phyloP scores from a whole-genome alignment of 2,329 filamentous ascomycete genomes.

The Aspergillus versicolor region DNA sequence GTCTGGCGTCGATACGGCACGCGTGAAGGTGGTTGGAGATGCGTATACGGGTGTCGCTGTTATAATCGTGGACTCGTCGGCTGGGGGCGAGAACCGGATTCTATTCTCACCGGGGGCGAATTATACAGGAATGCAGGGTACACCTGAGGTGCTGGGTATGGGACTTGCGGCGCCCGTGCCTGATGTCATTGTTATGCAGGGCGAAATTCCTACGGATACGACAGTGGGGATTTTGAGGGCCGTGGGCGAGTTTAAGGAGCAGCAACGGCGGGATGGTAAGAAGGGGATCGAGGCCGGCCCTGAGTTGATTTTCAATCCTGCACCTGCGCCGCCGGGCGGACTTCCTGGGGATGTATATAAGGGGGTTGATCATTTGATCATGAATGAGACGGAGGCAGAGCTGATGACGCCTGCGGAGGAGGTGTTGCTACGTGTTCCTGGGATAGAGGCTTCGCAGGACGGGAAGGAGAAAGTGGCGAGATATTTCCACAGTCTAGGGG shows the following conservation, averaged over 20 bases:
- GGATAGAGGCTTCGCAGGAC: conserved; percentile 40
- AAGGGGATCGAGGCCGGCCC: conserved; percentile 43
- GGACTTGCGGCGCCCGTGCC: conserved; percentile 47
- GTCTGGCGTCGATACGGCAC: conserved; percentile 62
- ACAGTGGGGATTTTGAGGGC: conserved; percentile 60
- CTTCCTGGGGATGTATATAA: conserved; percentile 67
- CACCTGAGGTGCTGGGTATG: conserved; percentile 38
- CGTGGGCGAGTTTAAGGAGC: conserved; percentile 33
- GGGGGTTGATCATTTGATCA: conserved; percentile 73
- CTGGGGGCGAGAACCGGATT: conserved; percentile 72
- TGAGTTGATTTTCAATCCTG: conserved; percentile 79
- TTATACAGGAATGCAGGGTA: conserved; percentile 44
- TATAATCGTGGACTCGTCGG: conserved; percentile 71
- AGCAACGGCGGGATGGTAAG: conserved; percentile 44
- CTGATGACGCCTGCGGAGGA: conserved; percentile 61
- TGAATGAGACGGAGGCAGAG: conserved; percentile 88
- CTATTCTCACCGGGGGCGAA: conserved; percentile 73
- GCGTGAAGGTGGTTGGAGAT: conserved; percentile 48
- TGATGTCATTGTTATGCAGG: conserved; percentile 70
- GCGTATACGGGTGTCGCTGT: conserved; percentile 69
- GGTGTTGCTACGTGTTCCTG: conserved; percentile 27
- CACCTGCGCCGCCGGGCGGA: conserved; percentile 73
- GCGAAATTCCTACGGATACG: conserved; percentile 70
- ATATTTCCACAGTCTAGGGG: conserved; percentile 67
- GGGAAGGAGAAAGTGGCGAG: conserved; percentile 55